Conservation (phyloP, 2,329 filamentous ascomycete species). For the Exophiala oligosperma region DNA sequence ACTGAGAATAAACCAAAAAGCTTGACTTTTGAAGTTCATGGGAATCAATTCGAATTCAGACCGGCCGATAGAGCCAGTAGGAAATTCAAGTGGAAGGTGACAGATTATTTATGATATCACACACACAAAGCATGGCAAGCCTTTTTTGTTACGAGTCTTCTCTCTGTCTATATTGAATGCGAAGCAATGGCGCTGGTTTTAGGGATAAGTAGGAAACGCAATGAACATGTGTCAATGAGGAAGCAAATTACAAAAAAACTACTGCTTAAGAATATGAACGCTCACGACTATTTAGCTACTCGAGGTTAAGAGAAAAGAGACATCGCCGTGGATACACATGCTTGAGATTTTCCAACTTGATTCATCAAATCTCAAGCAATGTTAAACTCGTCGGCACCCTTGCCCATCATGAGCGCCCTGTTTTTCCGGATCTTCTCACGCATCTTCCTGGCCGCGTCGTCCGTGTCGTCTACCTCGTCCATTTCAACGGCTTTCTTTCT, state of each 20-base stretch:
- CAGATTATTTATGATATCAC: constrained; percentile 18
- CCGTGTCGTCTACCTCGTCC: constrained; percentile 37
- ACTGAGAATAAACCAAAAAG: constrained; percentile 20
- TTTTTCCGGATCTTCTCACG: constrained; percentile 50
- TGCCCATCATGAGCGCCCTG: constrained; percentile 51
- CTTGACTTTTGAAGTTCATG: constrained; percentile 81
- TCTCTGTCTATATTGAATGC: too few relatives aligned
- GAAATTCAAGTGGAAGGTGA: constrained; percentile 79
- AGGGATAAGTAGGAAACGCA: too few relatives aligned
- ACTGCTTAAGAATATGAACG: too few relatives aligned
- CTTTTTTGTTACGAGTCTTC: too few relatives aligned
- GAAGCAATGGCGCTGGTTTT: too few relatives aligned
- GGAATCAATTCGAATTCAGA: constrained; percentile 80
- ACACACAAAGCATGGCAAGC: neutral
- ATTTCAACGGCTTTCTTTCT: constrained; percentile 13
- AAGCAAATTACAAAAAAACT: too few relatives aligned
- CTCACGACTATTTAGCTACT: too few relatives aligned
- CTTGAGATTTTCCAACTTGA: neutral
- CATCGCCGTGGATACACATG: too few relatives aligned
- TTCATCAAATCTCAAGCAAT: constrained; percentile 43
- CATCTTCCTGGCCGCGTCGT: constrained; percentile 55
- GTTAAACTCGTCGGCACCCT: constrained; percentile 59
- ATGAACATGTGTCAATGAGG: too few relatives aligned
- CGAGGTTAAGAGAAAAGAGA: too few relatives aligned
- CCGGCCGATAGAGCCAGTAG: constrained; percentile 82